phyloP scores from a whole-genome alignment of 1,284 basidiomycete species.

The Apiotrichum sp. region DNA sequence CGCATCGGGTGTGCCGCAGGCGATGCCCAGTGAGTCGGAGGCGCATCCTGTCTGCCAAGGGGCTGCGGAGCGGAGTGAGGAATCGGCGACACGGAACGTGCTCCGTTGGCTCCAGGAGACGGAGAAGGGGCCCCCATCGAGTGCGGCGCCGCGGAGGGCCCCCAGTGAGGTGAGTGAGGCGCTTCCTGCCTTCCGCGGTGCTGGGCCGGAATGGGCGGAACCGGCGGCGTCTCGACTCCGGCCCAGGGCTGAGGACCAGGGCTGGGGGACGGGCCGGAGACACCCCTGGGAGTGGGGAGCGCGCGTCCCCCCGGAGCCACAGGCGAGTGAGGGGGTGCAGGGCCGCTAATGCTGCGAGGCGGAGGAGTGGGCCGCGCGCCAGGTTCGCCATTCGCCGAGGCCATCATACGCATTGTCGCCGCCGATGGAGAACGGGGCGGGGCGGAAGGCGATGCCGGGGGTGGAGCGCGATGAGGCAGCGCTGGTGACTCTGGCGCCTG shows the following conservation, averaged over 20 bases:
- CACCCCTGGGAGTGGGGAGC: background rate
- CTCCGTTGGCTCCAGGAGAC: background rate
- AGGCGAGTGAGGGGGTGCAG: background rate
- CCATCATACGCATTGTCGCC: slow-evolving; percentile 5
- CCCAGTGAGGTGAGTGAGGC: no score
- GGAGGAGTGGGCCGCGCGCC: background rate
- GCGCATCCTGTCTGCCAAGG: background rate
- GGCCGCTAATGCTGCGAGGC: slow-evolving; percentile 2
- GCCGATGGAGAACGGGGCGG: background rate
- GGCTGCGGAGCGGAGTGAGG: slow-evolving; percentile 8
- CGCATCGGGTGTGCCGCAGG: slow-evolving; percentile 6
- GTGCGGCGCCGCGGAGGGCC: no score
- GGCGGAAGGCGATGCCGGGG: background rate
- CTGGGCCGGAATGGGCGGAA: background rate
- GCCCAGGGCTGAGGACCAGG: background rate
- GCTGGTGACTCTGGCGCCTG: no score
- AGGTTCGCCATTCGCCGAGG: background rate
- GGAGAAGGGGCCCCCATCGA: no score
- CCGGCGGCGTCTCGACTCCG: background rate
- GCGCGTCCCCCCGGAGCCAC: background rate
- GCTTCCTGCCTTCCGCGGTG: background rate
- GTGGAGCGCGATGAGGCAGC: no score
- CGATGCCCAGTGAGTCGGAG: no score
- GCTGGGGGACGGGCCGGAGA: background rate
- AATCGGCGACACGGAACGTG: slow-evolving; percentile 26